phyloP scores from a whole-genome alignment of 1,139 yeast species.

The Taphrina deformans region DNA sequence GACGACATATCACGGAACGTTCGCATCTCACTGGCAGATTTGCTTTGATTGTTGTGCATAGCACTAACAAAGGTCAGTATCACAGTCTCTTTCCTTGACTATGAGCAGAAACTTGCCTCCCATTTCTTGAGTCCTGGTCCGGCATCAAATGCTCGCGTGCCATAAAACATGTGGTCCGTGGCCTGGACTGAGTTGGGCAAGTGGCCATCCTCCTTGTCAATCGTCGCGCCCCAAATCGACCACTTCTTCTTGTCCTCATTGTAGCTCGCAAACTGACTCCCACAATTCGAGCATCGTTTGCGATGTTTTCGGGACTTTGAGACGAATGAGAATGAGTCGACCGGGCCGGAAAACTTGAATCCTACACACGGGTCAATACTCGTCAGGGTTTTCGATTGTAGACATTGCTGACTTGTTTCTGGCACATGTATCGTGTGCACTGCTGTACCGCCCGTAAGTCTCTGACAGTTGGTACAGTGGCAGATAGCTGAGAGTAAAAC shows the following conservation, averaged over 20 bases:
- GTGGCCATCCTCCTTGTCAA: not conserved
- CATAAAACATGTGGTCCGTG: slow-evolving; percentile 23
- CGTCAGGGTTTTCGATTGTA: no score
- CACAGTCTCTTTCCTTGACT: not conserved
- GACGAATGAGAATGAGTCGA: slow-evolving; percentile 1
- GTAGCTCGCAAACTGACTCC: slow-evolving; percentile 26
- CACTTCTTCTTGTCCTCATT: slow-evolving; percentile 17
- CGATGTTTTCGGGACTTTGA: slow-evolving; percentile 15
- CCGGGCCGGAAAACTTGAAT: slow-evolving; percentile 7
- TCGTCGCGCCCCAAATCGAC: slow-evolving; percentile 24
- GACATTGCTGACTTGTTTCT: slow-evolving; percentile 8
- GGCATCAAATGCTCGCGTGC: slow-evolving; percentile 9
- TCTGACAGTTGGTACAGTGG: slow-evolving; percentile 29
- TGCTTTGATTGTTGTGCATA: not conserved
- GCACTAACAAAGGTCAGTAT: not conserved
- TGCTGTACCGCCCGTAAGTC: slow-evolving; percentile 19
- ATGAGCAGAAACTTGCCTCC: not conserved
- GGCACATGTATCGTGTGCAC: slow-evolving; percentile 28
- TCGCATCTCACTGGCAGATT: no score
- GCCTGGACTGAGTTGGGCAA: slow-evolving; percentile 11
- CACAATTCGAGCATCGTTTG: slow-evolving; percentile 28
- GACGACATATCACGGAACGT: no score
- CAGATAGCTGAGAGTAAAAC: slow-evolving; percentile 21
- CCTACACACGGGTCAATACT: no score
- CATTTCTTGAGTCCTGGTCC: slow-evolving; percentile 13